Evolutionary conservation across 352 stramenopile species (phyloP).

Genomic region (Pythium grandisporangium): DNA sequence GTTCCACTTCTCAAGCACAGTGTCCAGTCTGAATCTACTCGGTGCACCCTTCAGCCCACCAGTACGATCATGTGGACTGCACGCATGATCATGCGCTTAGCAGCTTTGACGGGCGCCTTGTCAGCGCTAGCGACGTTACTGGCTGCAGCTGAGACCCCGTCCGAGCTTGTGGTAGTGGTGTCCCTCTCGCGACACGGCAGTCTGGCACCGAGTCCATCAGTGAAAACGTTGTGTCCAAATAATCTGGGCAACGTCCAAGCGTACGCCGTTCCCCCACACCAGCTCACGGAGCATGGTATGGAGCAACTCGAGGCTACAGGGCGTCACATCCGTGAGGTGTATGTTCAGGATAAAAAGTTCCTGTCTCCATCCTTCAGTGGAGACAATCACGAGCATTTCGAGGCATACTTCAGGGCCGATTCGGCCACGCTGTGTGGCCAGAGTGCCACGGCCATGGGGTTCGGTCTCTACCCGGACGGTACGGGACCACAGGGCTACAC

Average conservation of each 20-base stretch:
- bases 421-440: conserved; percentile 58
- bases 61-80: too few species aligned
- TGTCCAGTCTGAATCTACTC: too few species aligned
- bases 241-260: conserved; percentile 43
- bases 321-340: conserved; percentile 58
- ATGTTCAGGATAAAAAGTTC: conserved; percentile 53
- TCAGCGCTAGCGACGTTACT: too few species aligned
- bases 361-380: conserved; percentile 62
- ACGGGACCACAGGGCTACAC: conserved; percentile 44
- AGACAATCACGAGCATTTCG: conserved; percentile 43
- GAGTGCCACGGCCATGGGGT: conserved; percentile 56
- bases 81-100: too few species aligned
- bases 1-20: too few species aligned
- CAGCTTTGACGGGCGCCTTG: too few species aligned
- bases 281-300: conserved; percentile 69
- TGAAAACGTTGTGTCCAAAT: conserved; percentile 54
- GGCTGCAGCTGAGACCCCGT: too few species aligned
- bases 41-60: too few species aligned
- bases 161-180: conserved; percentile 54
- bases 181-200: conserved; percentile 66
- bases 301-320: conserved; percentile 55
- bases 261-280: conserved; percentile 59
- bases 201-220: conserved; percentile 54
- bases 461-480: conserved; percentile 60
- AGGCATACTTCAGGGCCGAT: conserved; percentile 67